These are phyloP conservation scores for Corymbia maculata DNA, from an alignment of 345 rosid genomes.

Conservation along the genomic window DNA sequence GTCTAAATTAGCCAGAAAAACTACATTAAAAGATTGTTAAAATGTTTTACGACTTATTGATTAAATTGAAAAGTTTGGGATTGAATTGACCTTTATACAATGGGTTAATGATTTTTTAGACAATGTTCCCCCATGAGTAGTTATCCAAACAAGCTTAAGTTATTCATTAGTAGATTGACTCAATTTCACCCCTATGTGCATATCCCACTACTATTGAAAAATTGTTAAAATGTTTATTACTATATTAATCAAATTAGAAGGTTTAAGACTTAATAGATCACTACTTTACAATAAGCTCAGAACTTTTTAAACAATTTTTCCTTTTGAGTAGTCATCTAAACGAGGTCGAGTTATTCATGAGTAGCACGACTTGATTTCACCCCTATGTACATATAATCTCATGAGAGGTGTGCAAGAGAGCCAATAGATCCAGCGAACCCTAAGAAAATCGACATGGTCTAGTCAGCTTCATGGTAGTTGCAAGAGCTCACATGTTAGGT, in stretches of 20 bases:
- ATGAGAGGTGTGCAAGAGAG: not conserved
- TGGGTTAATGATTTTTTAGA: not conserved
- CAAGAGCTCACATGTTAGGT: not conserved
- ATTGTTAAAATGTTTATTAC: not conserved
- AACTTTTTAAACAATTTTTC: not conserved
- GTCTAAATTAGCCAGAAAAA: not conserved
- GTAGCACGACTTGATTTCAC: not conserved
- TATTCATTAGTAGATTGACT: not conserved
- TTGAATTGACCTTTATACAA: accelerated
- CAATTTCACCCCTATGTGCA: not conserved
- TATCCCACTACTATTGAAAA: not conserved
- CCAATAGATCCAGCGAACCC: accelerated
- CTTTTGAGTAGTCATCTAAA: not conserved
- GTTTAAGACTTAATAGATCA: accelerated
- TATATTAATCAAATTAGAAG: not conserved
- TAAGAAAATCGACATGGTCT: not conserved
- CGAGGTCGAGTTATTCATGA: accelerated
- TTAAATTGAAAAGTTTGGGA: not conserved
- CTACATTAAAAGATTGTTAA: not conserved
- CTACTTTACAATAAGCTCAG: accelerated
- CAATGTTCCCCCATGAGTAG: too few relatives aligned
- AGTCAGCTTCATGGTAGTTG: not conserved
- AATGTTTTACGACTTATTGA: not conserved
- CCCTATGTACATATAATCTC: not conserved
- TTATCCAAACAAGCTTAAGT: not conserved